Base-by-base conservation (phyloP, 768 basidiomycete genomes). In the Tulasnella sp. region DNA sequence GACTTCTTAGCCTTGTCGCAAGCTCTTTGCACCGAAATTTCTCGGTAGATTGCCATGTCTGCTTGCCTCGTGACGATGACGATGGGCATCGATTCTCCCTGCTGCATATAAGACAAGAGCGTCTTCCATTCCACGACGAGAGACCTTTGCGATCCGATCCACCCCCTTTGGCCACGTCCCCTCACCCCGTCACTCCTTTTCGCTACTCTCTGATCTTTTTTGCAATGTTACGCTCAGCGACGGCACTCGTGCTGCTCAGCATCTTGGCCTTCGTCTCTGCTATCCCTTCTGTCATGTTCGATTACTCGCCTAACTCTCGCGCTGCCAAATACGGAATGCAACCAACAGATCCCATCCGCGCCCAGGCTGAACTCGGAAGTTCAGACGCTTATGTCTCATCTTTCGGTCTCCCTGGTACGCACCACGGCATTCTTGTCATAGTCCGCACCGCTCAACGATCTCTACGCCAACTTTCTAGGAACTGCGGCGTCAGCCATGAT, bases 401-500 rank as follows among this genome's bases (percentile, higher is more conserved):
- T 22, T 74, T 78, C 29, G 74, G 62, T 3, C 79, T 78, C 19
- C 65, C 41, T 73, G 83, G 84, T 84, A 40, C 39, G 73, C n/a
- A n/a, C 40, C 14, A 52, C 39, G 63, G n/a, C 32, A 47, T 19
- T 67, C 14, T 39, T 17, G 41, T 34, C 22, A 44, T 26, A 63
- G 62, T 22, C 66, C 39, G 29, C 26, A n/a, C n/a, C 7, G 35
- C 40, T 41, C 40, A 41, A 68, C 52, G 42, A 65, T 19, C 17
- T 59, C 67, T 19, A 32, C 19, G 19, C 39, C 26, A 52, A 34
- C 19, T 35, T 32, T 34, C n/a, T 77, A 88, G 86, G 84, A 29
- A 74, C 77, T 40, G 80, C 83, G 8, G 85, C 86, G 42, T 85
- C 87, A 73, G 78, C 86, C 35, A 86, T 86, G 6, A 76, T 86